phyloP scores from a whole-genome alignment of 2,329 filamentous ascomycete genomes.

The Byssothecium circinans region DNA sequence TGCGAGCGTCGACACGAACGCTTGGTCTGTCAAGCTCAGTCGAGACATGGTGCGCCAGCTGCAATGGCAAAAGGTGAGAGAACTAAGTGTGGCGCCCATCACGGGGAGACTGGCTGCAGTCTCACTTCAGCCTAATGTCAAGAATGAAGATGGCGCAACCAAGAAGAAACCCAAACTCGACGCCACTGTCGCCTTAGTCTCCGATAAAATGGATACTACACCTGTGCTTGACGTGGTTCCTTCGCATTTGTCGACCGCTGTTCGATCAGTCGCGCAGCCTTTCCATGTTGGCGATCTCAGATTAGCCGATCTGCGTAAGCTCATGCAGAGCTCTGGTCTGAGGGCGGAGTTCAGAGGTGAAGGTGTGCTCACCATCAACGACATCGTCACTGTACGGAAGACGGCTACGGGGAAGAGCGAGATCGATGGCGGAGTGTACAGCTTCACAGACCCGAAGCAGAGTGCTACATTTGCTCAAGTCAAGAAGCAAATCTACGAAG shows the following conservation, averaged over 20 bases:
- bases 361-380: slow-evolving; percentile 87
- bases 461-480: slow-evolving; percentile 78
- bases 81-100: slow-evolving; percentile 87
- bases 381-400: slow-evolving; percentile 85
- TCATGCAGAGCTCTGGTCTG: slow-evolving; percentile 81
- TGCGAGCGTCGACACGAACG: slow-evolving; percentile 95
- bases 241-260: slow-evolving; percentile 66
- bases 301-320: slow-evolving; percentile 80
- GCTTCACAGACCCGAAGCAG: slow-evolving; percentile 49
- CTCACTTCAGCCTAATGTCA: slow-evolving; percentile 40
- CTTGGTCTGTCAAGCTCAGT: slow-evolving; percentile 91
- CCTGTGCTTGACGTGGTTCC: slow-evolving; percentile 64
- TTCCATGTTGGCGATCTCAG: slow-evolving; percentile 93
- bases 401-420: slow-evolving; percentile 84
- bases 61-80: slow-evolving; percentile 92
- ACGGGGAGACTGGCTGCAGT: slow-evolving; percentile 69
- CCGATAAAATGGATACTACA: slow-evolving; percentile 51
- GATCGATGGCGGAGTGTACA: slow-evolving; percentile 63
- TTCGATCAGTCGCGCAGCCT: slow-evolving; percentile 77
- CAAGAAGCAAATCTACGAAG: slow-evolving; percentile 88
- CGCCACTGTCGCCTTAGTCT: slow-evolving; percentile 47
- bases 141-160: slow-evolving; percentile 43
- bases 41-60: slow-evolving; percentile 81
- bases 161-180: slow-evolving; percentile 56
- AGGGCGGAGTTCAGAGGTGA: slow-evolving; percentile 91